Evolutionary conservation across 345 rosid species (phyloP).

Genomic region (Citrus reticulata): DNA sequence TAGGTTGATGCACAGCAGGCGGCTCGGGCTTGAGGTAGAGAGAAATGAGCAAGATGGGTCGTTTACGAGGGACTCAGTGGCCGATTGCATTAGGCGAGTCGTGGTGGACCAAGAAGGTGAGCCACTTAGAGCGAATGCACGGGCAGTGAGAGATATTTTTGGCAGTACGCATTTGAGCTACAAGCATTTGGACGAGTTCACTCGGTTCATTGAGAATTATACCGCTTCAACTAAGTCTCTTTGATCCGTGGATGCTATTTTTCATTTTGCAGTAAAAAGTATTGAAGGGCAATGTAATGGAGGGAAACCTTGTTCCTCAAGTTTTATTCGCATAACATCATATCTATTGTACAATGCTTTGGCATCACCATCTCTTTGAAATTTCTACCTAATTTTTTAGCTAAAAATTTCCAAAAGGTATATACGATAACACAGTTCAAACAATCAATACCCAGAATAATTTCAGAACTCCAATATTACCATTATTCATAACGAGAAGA

Average conservation of each 20-base stretch:
- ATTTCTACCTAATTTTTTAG: too few relatives aligned
- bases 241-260: too few relatives aligned
- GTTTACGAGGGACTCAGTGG: constrained; percentile 12
- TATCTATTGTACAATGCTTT: too few relatives aligned
- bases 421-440: not conserved
- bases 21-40: constrained; percentile 17
- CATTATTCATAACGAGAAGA: not conserved
- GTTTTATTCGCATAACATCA: not conserved
- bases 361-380: not conserved
- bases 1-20: constrained; percentile 2
- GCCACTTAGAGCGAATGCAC: constrained; percentile 10
- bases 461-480: too few relatives aligned
- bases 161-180: not conserved
- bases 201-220: constrained; percentile 4
- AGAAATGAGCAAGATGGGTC: constrained; percentile 20
- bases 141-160: constrained; percentile 13
- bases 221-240: not conserved
- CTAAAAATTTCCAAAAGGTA: too few relatives aligned
- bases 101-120: constrained; percentile 16
- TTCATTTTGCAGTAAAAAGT: too few relatives aligned
- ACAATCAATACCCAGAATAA: not conserved
- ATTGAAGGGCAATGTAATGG: too few relatives aligned
- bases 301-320: too few relatives aligned
- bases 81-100: constrained; percentile 18
- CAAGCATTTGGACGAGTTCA: constrained; percentile 8